phyloP scores from a whole-genome alignment of 202 grass and related monocot genomes.

The Digitaria exilis region DNA sequence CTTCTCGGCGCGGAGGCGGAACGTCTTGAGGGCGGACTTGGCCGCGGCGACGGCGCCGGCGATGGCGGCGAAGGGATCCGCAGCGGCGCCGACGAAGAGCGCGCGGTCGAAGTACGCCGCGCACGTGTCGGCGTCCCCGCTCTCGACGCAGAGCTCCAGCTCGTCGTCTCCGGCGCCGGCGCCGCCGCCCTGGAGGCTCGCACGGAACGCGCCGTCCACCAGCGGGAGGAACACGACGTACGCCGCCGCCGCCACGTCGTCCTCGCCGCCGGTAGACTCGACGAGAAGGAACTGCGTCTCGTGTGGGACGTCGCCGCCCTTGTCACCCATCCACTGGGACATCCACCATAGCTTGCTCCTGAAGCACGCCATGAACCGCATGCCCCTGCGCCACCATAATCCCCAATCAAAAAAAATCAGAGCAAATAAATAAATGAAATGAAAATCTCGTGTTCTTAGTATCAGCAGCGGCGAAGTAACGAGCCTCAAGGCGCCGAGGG shows the following conservation, averaged over 20 bases:
- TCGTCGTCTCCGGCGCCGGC: constrained; percentile 15
- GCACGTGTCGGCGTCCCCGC: constrained; percentile 65
- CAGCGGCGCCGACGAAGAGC: constrained; percentile 70
- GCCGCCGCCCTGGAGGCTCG: constrained; percentile 76
- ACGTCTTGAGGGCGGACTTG: constrained; percentile 61
- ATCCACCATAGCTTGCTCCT: constrained; percentile 99
- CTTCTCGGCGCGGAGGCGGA: constrained; percentile 72
- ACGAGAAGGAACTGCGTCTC: constrained; percentile 94
- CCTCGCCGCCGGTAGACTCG: constrained; percentile 49
- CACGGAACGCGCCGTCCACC: constrained; percentile 73
- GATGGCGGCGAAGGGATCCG: constrained; percentile 79
- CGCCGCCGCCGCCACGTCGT: neutral
- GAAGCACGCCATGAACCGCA: constrained; percentile 86
- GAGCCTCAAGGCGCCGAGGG: constrained; percentile 68
- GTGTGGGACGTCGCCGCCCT: constrained; percentile 77
- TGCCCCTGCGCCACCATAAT: constrained; percentile 29
- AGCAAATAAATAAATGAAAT: neutral
- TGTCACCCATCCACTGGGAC: constrained; percentile 82
- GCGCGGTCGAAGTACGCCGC: constrained; percentile 53
- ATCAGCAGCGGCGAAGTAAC: no score
- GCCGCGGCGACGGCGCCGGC: constrained; percentile 62
- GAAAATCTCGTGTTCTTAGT: no score
- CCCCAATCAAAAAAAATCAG: neutral
- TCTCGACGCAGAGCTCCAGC: constrained; percentile 87
- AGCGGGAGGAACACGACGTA: constrained; percentile 91